Percentiles rank a stretch among this genome's conserved stretches.
Conservation (phyloP, 257 asterid species). For the Jaltomata sinuosa region DNA sequence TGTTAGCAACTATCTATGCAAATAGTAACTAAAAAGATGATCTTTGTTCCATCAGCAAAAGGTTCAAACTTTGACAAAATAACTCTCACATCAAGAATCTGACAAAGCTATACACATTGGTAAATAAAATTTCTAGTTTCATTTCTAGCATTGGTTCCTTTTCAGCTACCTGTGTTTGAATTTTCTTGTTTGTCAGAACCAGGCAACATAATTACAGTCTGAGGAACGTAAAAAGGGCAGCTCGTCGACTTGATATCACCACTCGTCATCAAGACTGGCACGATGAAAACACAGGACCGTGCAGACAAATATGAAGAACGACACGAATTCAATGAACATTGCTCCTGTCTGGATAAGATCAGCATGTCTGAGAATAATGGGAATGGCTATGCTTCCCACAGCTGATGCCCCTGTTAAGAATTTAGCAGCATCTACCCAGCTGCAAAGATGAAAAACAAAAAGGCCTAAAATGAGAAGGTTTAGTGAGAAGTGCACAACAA, state of each 20-base stretch:
- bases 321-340: constrained; percentile 86
- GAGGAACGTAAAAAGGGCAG: not conserved
- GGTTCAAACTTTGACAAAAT: not conserved
- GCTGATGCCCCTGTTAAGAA: constrained; percentile 94
- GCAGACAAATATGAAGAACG: constrained; percentile 84
- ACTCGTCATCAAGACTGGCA: constrained; percentile 86
- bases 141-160: not conserved
- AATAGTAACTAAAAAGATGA: not conserved
- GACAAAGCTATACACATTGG: not conserved
- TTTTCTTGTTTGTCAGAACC: not conserved
- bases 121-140: not conserved
- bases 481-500: not conserved
- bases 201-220: not conserved
- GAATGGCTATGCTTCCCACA: constrained; percentile 93
- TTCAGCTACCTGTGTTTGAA: not conserved
- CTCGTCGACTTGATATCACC: constrained; percentile 60
- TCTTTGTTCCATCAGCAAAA: not conserved
- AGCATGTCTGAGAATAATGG: constrained; percentile 86
- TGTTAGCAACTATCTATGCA: not conserved
- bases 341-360: constrained; percentile 80
- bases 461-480: not conserved
- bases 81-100: not conserved
- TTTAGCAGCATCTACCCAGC: constrained; percentile 95
- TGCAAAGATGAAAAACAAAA: constrained; percentile 2
- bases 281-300: constrained; percentile 91